These are phyloP conservation scores for Chrysochromulina tobinii DNA, from an alignment of 78 protist species.

Conservation along the genomic window DNA sequence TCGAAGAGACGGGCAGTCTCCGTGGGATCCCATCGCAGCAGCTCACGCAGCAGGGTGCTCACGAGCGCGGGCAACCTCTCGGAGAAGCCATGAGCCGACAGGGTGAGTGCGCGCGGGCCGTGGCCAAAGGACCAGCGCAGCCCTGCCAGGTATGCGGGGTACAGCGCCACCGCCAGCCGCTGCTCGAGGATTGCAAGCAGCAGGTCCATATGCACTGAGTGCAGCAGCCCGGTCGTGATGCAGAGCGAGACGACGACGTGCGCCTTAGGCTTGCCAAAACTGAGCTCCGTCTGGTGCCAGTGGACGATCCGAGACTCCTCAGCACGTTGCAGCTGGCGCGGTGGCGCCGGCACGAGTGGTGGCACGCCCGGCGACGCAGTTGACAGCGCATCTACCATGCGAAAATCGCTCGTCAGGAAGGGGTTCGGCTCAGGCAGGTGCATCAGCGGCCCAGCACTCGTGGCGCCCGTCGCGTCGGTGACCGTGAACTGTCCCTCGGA, in stretches of 20 bases:
- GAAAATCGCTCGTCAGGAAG: too few species aligned
- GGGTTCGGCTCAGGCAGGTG: too few species aligned
- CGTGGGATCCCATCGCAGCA: not conserved
- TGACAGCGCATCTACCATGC: too few species aligned
- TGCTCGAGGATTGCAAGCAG: not conserved
- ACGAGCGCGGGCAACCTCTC: not conserved
- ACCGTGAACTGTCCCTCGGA: too few species aligned
- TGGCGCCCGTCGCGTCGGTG: too few species aligned
- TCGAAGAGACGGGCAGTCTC: not conserved
- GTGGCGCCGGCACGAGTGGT: too few species aligned
- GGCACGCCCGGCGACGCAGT: too few species aligned
- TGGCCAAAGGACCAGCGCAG: not conserved
- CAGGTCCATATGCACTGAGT: not conserved
- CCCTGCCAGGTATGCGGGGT: not conserved
- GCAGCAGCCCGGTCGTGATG: not conserved
- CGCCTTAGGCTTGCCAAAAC: not conserved
- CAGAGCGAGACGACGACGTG: not conserved
- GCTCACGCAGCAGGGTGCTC: not conserved
- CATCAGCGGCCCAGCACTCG: too few species aligned
- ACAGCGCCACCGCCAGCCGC: not conserved
- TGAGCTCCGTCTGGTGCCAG: not conserved
- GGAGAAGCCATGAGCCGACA: not conserved
- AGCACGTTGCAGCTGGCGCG: too few species aligned
- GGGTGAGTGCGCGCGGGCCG: not conserved
- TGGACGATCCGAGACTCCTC: not conserved